Conservation (phyloP, 2,329 filamentous ascomycete species). For the Tricladium varicosporioides region DNA sequence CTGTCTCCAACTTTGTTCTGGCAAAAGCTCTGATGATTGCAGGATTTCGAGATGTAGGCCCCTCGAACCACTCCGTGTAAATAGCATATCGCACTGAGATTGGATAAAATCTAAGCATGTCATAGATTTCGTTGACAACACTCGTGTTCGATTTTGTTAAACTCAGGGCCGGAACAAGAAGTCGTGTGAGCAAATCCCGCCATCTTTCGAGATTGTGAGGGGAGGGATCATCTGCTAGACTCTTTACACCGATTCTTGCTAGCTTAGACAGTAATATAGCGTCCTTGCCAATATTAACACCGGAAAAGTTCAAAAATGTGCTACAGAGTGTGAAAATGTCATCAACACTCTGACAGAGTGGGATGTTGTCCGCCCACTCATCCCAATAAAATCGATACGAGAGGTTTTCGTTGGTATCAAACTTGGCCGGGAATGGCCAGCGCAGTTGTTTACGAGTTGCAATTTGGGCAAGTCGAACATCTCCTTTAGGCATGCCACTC, state of each 20-base stretch:
- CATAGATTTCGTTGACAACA: slow-evolving; percentile 82
- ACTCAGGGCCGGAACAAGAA: slow-evolving; percentile 86
- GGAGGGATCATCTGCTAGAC: slow-evolving; percentile 67
- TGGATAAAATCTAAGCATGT: slow-evolving; percentile 76
- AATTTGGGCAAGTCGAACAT: slow-evolving; percentile 58
- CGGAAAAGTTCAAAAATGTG: slow-evolving; percentile 80
- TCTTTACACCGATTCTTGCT: slow-evolving; percentile 79
- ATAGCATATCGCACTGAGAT: slow-evolving; percentile 77
- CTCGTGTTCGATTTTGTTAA: slow-evolving; percentile 82
- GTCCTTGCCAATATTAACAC: slow-evolving; percentile 87
- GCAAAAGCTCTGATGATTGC: slow-evolving; percentile 79
- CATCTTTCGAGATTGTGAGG: slow-evolving; percentile 72
- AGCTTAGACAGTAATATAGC: slow-evolving; percentile 75
- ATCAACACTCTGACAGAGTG: slow-evolving; percentile 84
- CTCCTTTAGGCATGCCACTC: slow-evolving; percentile 65
- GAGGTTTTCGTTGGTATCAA: slow-evolving; percentile 71
- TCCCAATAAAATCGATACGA: slow-evolving; percentile 94
- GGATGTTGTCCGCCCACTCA: slow-evolving; percentile 92
- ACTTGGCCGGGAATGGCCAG: slow-evolving; percentile 81
- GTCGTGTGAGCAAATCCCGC: slow-evolving; percentile 77
- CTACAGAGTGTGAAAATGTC: slow-evolving; percentile 86
- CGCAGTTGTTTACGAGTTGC: slow-evolving; percentile 66
- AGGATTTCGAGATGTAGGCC: slow-evolving; percentile 71
- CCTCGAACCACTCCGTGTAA: slow-evolving; percentile 90
- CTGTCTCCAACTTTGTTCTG: slow-evolving; percentile 73